phyloP scores from a whole-genome alignment of 352 stramenopile genomes.

The Pythium vanterpoolii region DNA sequence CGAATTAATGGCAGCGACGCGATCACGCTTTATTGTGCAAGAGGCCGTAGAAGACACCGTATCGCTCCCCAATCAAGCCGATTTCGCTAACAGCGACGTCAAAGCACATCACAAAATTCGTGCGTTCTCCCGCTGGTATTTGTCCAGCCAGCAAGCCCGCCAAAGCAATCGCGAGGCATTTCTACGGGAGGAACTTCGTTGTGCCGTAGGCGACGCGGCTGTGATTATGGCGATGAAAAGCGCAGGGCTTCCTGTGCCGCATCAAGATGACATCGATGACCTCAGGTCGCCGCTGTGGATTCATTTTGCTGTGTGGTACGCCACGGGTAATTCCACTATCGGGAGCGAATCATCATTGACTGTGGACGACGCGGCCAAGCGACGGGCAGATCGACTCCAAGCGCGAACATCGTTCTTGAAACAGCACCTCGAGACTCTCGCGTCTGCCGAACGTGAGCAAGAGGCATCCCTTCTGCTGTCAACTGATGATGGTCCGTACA shows the following conservation, averaged over 20 bases:
- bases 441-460: background rate
- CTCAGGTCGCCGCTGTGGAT: slow-evolving; percentile 31
- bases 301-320: slow-evolving; percentile 59
- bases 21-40: slow-evolving; percentile 43
- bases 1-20: slow-evolving; percentile 56
- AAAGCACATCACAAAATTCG: slow-evolving; percentile 42
- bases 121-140: slow-evolving; percentile 59
- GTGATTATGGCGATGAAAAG: slow-evolving; percentile 38
- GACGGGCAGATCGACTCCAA: background rate
- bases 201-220: slow-evolving; percentile 39
- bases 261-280: slow-evolving; percentile 24
- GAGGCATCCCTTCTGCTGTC: background rate
- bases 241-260: slow-evolving; percentile 27
- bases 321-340: slow-evolving; percentile 10
- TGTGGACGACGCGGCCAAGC: background rate
- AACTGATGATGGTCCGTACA: slow-evolving; percentile 21
- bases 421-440: slow-evolving; percentile 6
- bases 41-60: slow-evolving; percentile 36
- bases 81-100: slow-evolving; percentile 45
- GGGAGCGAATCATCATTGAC: background rate
- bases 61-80: slow-evolving; percentile 33
- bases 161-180: slow-evolving; percentile 53
- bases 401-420: slow-evolving; percentile 18
- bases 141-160: slow-evolving; percentile 33
- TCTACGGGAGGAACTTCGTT: slow-evolving; percentile 53